These are phyloP conservation scores for Neurospora sp. DNA, from an alignment of 495 filamentous ascomycete species.

Conservation along the genomic window DNA sequence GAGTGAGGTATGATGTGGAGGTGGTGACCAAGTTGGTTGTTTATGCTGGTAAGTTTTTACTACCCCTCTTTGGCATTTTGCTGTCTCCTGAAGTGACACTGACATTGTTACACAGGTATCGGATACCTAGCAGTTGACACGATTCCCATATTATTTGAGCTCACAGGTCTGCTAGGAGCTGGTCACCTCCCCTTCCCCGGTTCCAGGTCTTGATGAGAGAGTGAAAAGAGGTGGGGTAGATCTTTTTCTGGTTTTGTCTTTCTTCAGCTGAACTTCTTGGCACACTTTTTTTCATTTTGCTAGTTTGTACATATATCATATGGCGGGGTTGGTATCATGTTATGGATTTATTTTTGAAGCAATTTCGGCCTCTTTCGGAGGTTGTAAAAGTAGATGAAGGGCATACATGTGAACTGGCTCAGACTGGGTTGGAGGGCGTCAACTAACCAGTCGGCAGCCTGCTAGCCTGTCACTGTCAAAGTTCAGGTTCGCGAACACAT, in stretches of 20 bases:
- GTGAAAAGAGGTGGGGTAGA: not conserved
- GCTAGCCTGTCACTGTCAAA: too few relatives aligned
- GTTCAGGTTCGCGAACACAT: too few relatives aligned
- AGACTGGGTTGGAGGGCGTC: too few relatives aligned
- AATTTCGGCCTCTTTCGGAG: too few relatives aligned
- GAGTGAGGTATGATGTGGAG: slow-evolving; percentile 93
- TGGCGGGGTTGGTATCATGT: not conserved
- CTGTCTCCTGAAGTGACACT: too few relatives aligned
- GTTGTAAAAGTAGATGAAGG: too few relatives aligned
- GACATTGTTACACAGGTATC: slow-evolving; percentile 40
- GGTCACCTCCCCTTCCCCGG: not conserved
- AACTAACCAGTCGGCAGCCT: too few relatives aligned
- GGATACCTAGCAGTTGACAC: slow-evolving; percentile 61
- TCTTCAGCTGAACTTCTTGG: not conserved
- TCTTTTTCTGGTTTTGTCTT: not conserved
- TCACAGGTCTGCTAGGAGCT: slow-evolving; percentile 45
- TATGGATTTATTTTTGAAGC: not conserved
- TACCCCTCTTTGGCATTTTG: not conserved
- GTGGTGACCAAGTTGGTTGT: slow-evolving; percentile 95
- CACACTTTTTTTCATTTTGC: not conserved
- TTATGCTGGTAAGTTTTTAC: slow-evolving; percentile 57
- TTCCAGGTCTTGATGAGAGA: not conserved
- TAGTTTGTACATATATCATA: not conserved
- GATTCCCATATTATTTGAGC: slow-evolving; percentile 56
- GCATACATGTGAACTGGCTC: too few relatives aligned